These are phyloP conservation scores for Peronosclerospora sorghi DNA, from an alignment of 352 stramenopile genomes.

Conservation along the genomic window DNA sequence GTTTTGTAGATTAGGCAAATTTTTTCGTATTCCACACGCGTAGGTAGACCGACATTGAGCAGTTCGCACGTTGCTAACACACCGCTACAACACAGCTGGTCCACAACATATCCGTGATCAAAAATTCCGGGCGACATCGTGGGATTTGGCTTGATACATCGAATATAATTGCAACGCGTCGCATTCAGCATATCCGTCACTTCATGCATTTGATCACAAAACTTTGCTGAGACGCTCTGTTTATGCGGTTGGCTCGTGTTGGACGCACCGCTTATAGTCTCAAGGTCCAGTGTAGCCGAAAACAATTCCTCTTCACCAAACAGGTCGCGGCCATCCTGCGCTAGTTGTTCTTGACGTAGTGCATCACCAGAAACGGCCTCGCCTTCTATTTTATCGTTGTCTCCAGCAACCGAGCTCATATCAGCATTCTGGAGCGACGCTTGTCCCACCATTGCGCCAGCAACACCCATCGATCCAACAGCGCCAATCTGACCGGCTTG, in stretches of 20 bases:
- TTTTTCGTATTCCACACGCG: slow-evolving; percentile 82
- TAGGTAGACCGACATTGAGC: slow-evolving; percentile 84
- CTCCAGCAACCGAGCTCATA: slow-evolving; percentile 96
- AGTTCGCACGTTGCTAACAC: slow-evolving; percentile 86
- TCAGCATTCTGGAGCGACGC: too few relatives aligned
- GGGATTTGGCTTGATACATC: slow-evolving; percentile 86
- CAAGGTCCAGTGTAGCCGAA: slow-evolving; percentile 38
- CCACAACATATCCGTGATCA: slow-evolving; percentile 85
- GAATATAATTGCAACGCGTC: slow-evolving; percentile 82
- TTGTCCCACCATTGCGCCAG: too few relatives aligned
- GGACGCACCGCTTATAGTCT: slow-evolving; percentile 33
- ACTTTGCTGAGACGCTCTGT: slow-evolving; percentile 68
- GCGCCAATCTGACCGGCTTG: too few relatives aligned
- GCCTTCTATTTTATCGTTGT: slow-evolving; percentile 87
- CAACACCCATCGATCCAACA: too few relatives aligned
- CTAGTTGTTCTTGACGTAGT: too few relatives aligned
- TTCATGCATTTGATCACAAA: slow-evolving; percentile 79
- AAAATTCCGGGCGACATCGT: slow-evolving; percentile 68
- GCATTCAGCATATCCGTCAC: slow-evolving; percentile 79
- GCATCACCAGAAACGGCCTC: slow-evolving; percentile 79
- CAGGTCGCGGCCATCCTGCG: too few relatives aligned
- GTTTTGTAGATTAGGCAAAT: slow-evolving; percentile 70
- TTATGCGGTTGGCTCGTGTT: slow-evolving; percentile 35
- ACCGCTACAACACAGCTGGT: slow-evolving; percentile 80
- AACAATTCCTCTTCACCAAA: too few relatives aligned